Percentiles rank a stretch among this genome's conserved stretches.
These are phyloP conservation scores for Helenozyma baotianmanensis DNA, from an alignment of 805 yeast genomes.

Conservation along the genomic window DNA sequence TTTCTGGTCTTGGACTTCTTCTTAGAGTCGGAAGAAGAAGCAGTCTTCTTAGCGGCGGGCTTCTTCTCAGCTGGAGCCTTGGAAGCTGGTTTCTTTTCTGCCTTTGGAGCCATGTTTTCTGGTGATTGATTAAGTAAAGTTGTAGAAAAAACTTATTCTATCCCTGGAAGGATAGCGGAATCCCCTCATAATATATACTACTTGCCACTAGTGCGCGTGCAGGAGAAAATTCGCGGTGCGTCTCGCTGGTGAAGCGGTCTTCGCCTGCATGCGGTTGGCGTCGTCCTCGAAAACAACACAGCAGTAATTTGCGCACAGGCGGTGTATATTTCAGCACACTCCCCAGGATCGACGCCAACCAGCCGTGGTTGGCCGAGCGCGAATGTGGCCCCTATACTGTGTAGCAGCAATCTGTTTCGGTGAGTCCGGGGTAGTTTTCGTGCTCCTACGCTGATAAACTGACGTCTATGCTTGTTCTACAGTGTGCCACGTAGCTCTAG, in stretches of 20 bases:
- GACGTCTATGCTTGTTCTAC: no score
- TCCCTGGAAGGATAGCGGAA: conserved; percentile 8
- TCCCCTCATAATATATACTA: conserved; percentile 16
- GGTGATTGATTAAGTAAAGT: conserved; percentile 11
- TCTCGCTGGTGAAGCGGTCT: not conserved
- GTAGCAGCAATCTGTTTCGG: no score
- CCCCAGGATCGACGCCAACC: no score
- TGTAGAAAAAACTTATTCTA: conserved; percentile 10
- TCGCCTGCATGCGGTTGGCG: conserved; percentile 12
- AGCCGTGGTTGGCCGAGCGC: no score
- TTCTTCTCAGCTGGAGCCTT: conserved; percentile 39
- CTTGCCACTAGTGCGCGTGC: conserved; percentile 17
- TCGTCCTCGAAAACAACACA: conserved; percentile 7
- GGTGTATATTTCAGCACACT: conserved; percentile 14
- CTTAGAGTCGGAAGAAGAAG: conserved; percentile 27
- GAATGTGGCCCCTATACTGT: no score
- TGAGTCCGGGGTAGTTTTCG: no score
- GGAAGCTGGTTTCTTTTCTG: conserved; percentile 38
- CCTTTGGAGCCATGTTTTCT: conserved; percentile 32
- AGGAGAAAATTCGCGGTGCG: conserved; percentile 6
- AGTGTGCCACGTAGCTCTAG: no score
- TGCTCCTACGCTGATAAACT: no score
- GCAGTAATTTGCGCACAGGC: conserved; percentile 7
- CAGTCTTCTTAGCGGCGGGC: conserved; percentile 36
- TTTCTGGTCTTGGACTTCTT: conserved; percentile 36